phyloP scores from a whole-genome alignment of 192 early-diverging fungal species.

The Haplosporangium gracile region DNA sequence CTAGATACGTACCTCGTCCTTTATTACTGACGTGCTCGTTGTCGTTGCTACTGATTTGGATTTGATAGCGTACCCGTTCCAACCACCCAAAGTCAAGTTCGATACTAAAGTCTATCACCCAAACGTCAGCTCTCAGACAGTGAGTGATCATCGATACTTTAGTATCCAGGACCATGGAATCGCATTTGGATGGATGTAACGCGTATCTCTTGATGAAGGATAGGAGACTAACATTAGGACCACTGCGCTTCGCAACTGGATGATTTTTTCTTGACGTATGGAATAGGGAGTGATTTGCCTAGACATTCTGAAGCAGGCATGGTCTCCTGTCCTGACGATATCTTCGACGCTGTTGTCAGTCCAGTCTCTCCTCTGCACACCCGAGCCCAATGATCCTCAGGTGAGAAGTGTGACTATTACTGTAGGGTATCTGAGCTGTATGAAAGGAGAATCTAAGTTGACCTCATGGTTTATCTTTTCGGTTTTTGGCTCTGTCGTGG shows the following conservation, averaged over 20 bases:
- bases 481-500: background rate
- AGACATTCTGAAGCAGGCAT: slow-evolving; percentile 84
- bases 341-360: slow-evolving; percentile 64
- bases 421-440: background rate
- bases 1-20: background rate
- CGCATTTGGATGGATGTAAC: background rate
- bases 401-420: slow-evolving; percentile 20
- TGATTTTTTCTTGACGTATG: background rate
- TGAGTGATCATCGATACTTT: slow-evolving; percentile 6
- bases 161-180: background rate
- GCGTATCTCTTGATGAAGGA: background rate
- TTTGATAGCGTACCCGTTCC: slow-evolving; percentile 59
- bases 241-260: background rate
- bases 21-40: background rate
- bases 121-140: slow-evolving; percentile 68
- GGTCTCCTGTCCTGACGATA: slow-evolving; percentile 79
- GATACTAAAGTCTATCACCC: slow-evolving; percentile 67
- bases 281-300: slow-evolving; percentile 48
- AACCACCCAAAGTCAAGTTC: slow-evolving; percentile 68
- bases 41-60: background rate
- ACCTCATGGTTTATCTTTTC: background rate
- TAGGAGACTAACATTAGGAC: background rate
- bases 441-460: background rate
- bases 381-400: slow-evolving; percentile 69
- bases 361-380: slow-evolving; percentile 61